phyloP scores from a whole-genome alignment of 306 rosid genomes.

The Inga laurina region DNA sequence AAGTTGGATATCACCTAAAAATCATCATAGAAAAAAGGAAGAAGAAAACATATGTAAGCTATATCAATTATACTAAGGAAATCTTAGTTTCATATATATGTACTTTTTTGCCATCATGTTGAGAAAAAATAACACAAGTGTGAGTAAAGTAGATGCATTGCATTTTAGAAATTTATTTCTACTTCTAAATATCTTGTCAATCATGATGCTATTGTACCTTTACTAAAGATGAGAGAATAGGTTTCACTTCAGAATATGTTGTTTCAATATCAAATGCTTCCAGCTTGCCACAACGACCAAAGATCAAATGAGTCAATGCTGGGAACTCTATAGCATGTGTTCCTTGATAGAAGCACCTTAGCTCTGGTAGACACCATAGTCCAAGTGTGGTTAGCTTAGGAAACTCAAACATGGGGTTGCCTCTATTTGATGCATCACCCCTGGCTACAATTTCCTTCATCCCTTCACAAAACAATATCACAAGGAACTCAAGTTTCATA shows the following conservation, averaged over 20 bases:
- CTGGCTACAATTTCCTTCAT: too few relatives aligned
- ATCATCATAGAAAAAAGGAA: background rate
- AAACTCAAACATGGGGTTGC: too few relatives aligned
- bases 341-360: too few relatives aligned
- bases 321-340: background rate
- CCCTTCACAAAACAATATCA: too few relatives aligned
- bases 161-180: too few relatives aligned
- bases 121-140: too few relatives aligned
- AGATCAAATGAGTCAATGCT: background rate
- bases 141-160: too few relatives aligned
- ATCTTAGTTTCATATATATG: background rate
- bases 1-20: constrained; percentile 21
- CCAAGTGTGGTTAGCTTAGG: too few relatives aligned
- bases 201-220: constrained; percentile 14
- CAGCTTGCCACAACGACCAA: background rate
- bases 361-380: too few relatives aligned
- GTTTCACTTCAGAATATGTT: background rate
- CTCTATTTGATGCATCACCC: too few relatives aligned
- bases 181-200: background rate
- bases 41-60: background rate
- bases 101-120: background rate
- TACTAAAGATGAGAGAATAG: background rate
- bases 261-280: background rate
- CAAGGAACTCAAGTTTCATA: too few relatives aligned
- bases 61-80: background rate